Evolutionary conservation across 2,329 filamentous ascomycete species (phyloP).

Genomic region (Didymella arachidicola): DNA sequence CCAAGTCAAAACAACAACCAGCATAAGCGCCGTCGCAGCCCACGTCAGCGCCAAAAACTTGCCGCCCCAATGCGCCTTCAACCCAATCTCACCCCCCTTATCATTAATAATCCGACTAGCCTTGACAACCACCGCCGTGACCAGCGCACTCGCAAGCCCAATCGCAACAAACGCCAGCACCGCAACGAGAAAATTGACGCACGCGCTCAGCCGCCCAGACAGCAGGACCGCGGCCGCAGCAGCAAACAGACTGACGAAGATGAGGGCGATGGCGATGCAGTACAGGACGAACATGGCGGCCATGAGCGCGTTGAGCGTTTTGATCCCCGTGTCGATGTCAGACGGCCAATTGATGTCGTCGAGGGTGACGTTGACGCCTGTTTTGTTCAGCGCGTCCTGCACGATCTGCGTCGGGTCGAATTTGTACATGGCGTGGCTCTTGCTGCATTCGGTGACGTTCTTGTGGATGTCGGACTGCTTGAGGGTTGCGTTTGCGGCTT

Average conservation of each 20-base stretch:
- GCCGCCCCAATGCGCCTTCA: conserved; percentile 59
- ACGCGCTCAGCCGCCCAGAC: conserved; percentile 55
- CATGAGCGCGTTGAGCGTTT: conserved; percentile 59
- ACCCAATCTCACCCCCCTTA: conserved; percentile 59
- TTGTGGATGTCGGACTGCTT: conserved; percentile 53
- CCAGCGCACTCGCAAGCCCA: conserved; percentile 77
- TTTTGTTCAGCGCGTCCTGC: conserved; percentile 57
- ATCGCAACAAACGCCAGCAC: conserved; percentile 64
- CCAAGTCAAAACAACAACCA: conserved; percentile 46
- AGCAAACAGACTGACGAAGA: conserved; percentile 59
- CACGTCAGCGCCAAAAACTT: conserved; percentile 68
- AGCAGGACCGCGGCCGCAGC: conserved; percentile 57
- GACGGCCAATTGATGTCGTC: conserved; percentile 64
- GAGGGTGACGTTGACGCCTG: conserved; percentile 57
- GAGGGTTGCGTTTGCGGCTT: conserved; percentile 55
- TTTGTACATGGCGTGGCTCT: conserved; percentile 61
- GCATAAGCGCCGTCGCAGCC: conserved; percentile 60
- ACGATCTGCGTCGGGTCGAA: conserved; percentile 64
- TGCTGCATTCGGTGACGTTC: conserved; percentile 65
- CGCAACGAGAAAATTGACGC: conserved; percentile 60
- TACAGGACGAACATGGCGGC: conserved; percentile 67
- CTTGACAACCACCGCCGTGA: conserved; percentile 67
- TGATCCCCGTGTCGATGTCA: conserved; percentile 62
- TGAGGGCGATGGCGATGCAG: conserved; percentile 63
- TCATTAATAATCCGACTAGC: conserved; percentile 62